Evolutionary conservation across 2,329 filamentous ascomycete species (phyloP), one percentile per base, ranked within the genome.

Genomic region (Didymella arachidicola): DNA sequence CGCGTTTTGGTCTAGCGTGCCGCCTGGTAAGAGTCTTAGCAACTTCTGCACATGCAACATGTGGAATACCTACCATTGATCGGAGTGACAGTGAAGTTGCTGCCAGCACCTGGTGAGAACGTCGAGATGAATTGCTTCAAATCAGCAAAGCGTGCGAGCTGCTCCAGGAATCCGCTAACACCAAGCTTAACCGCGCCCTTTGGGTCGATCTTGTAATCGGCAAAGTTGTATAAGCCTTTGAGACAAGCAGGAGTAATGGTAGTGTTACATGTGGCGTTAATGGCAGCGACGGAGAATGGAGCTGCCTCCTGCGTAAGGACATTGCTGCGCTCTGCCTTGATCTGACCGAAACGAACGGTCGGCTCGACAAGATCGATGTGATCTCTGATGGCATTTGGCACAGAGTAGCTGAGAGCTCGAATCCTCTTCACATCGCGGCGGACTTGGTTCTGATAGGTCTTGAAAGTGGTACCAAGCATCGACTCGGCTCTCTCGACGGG

Each of bases 361-460:
- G 87, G 87, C 72, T 89, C 86, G 47, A 90, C 85, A 69, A 89
- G 80, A 57, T 85, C 83, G 57, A 90, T 80, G 65, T 86, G 80
- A 42, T 78, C 67, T 51, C 81, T 79, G 7, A 90, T 73, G 0
- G 80, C 73, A 49, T 79, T 78, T 0, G 88, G 89, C 1, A 90
- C 81, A 0, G 86, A 89, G 74, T 90, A 91, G 45, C 81, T 77
- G 16, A 85, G 74, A 5, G 84, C 82, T 42, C 87, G 82, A 38
- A 89, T 79, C 64, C 79, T 82, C 38, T 78, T 76, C 10, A 74
- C 68, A 12, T 77, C 70, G 19, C 74, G 77, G n/a, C 75, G 74
- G 12, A 76, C 73, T 12, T 76, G 67, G 63, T 83, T 81, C 59
- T 82, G 79, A 68, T 85, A 89, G 63, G 82, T 81, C 57, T 79